phyloP scores from a whole-genome alignment of 805 yeast species.

The Kuraishia capsulata region DNA sequence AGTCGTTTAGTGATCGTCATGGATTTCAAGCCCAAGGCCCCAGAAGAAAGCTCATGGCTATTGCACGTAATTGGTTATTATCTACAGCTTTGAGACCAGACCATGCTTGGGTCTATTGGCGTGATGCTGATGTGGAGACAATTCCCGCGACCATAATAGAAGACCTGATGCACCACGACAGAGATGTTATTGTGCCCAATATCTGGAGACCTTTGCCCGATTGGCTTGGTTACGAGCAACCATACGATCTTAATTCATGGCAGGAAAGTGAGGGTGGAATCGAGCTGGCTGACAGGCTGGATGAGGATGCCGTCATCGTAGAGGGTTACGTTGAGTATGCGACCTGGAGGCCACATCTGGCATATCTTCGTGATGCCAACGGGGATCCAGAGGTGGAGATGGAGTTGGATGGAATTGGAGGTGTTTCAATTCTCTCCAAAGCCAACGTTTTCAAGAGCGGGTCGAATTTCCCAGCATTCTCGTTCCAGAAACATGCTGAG shows the following conservation, averaged over 20 bases:
- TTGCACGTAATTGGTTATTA: slow-evolving; percentile 89
- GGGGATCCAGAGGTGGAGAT: slow-evolving; percentile 90
- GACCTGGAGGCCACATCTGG: slow-evolving; percentile 95
- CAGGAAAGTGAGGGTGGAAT: slow-evolving; percentile 72
- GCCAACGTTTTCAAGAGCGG: slow-evolving; percentile 82
- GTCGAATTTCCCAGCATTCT: slow-evolving; percentile 90
- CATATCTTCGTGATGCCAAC: slow-evolving; percentile 83
- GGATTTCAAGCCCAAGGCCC: slow-evolving; percentile 94
- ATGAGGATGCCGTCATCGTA: slow-evolving; percentile 90
- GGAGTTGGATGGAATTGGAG: slow-evolving; percentile 95
- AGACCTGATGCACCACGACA: slow-evolving; percentile 82
- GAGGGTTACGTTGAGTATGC: slow-evolving; percentile 96
- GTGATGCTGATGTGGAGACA: slow-evolving; percentile 90
- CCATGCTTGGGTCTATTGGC: slow-evolving; percentile 93
- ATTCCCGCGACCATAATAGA: slow-evolving; percentile 76
- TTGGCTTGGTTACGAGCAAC: slow-evolving; percentile 74
- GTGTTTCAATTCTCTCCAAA: slow-evolving; percentile 83
- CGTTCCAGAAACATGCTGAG: slow-evolving; percentile 90
- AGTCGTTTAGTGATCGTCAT: slow-evolving; percentile 83
- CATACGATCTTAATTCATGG: slow-evolving; percentile 77
- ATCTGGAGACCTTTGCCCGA: slow-evolving; percentile 84
- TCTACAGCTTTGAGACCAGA: slow-evolving; percentile 78
- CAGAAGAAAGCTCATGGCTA: slow-evolving; percentile 85
- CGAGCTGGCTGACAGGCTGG: slow-evolving; percentile 61
- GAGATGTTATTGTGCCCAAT: slow-evolving; percentile 87